Conservation (phyloP, 2,329 filamentous ascomycete genomes). For the Pochonia chlamydosporia region DNA sequence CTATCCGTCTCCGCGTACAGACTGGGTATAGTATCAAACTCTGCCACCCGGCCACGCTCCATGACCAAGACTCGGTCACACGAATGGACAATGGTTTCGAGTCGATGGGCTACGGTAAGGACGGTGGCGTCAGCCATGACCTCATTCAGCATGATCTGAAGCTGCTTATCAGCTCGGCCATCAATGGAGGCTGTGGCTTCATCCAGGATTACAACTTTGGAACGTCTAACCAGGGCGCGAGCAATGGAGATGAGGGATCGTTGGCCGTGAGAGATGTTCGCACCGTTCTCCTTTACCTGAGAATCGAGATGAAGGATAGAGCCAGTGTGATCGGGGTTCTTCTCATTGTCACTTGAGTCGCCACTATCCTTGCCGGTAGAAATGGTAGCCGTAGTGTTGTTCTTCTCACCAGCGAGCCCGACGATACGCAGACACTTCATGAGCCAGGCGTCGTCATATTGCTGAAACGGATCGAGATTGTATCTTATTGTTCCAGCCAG, state of each 20-base stretch:
- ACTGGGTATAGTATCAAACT: constrained; percentile 19
- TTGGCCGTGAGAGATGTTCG: constrained; percentile 10
- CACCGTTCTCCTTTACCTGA: constrained; percentile 4
- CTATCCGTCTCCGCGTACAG: background rate
- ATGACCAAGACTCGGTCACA: constrained; percentile 46
- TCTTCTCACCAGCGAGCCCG: background rate
- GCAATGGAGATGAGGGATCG: constrained; percentile 29
- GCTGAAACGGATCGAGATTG: constrained; percentile 78
- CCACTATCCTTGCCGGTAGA: background rate
- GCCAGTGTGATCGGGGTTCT: background rate
- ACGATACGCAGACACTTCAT: background rate
- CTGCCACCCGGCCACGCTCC: constrained; percentile 42
- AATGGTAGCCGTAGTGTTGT: background rate
- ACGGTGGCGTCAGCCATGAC: constrained; percentile 44
- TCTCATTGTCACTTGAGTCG: background rate
- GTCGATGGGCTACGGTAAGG: constrained; percentile 41
- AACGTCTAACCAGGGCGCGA: constrained; percentile 23
- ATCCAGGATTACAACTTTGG: constrained; percentile 31
- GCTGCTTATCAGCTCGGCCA: constrained; percentile 34
- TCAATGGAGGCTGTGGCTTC: constrained; percentile 46
- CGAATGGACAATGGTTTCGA: constrained; percentile 35
- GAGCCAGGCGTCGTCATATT: constrained; percentile 1
- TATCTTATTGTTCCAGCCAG: constrained; percentile 80
- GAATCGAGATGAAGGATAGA: constrained; percentile 4
- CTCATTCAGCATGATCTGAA: constrained; percentile 39